Conservation (phyloP, 2,329 filamentous ascomycete genomes). For the Colletotrichum truncatum region DNA sequence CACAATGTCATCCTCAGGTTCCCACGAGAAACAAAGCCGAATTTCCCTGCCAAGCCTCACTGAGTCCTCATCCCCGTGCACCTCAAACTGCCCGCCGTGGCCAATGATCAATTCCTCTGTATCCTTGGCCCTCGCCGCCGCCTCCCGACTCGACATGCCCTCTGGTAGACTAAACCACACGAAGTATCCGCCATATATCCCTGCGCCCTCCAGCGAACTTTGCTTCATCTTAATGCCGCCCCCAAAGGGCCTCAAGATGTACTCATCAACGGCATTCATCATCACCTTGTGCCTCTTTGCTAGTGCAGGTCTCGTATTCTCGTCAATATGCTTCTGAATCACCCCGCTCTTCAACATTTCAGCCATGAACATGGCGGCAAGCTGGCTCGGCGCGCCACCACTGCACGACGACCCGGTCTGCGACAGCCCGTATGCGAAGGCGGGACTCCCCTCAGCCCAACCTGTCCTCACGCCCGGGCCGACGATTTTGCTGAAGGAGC, state of each 20-base stretch:
- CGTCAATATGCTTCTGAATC: constrained; percentile 54
- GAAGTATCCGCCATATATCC: constrained; percentile 83
- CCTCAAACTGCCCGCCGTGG: constrained; percentile 75
- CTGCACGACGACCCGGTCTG: constrained; percentile 63
- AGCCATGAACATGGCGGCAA: constrained; percentile 61
- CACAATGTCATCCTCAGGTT: constrained; percentile 69
- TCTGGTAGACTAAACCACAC: constrained; percentile 77
- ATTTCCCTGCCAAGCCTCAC: constrained; percentile 68
- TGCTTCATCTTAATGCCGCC: constrained; percentile 58
- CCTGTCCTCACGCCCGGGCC: constrained; percentile 85
- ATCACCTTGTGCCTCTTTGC: constrained; percentile 59
- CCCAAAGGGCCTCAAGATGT: constrained; percentile 64
- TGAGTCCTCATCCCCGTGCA: constrained; percentile 63
- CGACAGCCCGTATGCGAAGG: constrained; percentile 59
- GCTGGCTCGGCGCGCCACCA: constrained; percentile 66
- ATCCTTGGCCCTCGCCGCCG: constrained; percentile 65
- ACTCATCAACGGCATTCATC: constrained; percentile 63
- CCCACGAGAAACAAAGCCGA: constrained; percentile 78
- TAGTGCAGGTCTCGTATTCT: constrained; percentile 54
- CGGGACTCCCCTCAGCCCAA: constrained; percentile 81
- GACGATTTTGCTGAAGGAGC: constrained; percentile 88
- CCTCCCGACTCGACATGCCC: constrained; percentile 57
- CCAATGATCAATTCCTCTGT: constrained; percentile 76
- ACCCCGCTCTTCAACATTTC: constrained; percentile 55
- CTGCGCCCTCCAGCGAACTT: constrained; percentile 44